Percentiles rank a stretch among this genome's conserved stretches.
phyloP scores from a whole-genome alignment of 768 basidiomycete genomes.

The Lactarius psammicola region DNA sequence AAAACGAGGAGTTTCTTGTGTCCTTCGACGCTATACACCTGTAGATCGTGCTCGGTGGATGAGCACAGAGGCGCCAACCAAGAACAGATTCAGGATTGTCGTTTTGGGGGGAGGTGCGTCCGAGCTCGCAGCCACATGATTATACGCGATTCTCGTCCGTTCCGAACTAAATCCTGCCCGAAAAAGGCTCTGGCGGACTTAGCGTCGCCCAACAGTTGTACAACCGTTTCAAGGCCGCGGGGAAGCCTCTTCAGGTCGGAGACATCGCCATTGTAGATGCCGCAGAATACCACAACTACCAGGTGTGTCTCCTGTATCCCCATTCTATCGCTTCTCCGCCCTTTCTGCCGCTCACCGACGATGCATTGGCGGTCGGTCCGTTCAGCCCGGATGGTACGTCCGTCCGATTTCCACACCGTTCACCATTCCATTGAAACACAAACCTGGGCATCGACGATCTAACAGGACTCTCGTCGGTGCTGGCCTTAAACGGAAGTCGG shows the following conservation, averaged over 20 bases:
- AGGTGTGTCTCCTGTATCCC: constrained; percentile 43
- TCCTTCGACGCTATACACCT: not conserved
- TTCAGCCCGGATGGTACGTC: constrained; percentile 84
- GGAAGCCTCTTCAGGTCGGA: constrained; percentile 61
- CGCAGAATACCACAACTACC: constrained; percentile 81
- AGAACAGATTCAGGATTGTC: constrained; percentile 74
- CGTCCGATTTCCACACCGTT: constrained; percentile 26
- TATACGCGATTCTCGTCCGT: not conserved
- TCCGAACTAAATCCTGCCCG: not conserved
- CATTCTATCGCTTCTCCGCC: not conserved
- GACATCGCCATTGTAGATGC: constrained; percentile 88
- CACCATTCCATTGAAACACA: not conserved
- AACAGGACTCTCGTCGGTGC: constrained; percentile 87
- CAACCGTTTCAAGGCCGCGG: constrained; percentile 69
- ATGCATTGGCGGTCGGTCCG: constrained; percentile 22
- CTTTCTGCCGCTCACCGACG: not conserved
- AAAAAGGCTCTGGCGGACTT: constrained; percentile 74
- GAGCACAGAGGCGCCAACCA: constrained; percentile 40
- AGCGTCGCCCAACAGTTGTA: constrained; percentile 87
- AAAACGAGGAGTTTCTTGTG: constrained; percentile 20
- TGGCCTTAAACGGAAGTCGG: constrained; percentile 72
- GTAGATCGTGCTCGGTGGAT: constrained; percentile 31
- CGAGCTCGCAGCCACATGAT: constrained; percentile 14
- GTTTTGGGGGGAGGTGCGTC: constrained; percentile 82
- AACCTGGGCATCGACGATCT: not conserved